A percentile compares a stretch with the other conserved stretches of the same genome.
These are phyloP conservation scores for Wickerhamomyces mucosus DNA, from an alignment of 805 yeast genomes.

Conservation along the genomic window DNA sequence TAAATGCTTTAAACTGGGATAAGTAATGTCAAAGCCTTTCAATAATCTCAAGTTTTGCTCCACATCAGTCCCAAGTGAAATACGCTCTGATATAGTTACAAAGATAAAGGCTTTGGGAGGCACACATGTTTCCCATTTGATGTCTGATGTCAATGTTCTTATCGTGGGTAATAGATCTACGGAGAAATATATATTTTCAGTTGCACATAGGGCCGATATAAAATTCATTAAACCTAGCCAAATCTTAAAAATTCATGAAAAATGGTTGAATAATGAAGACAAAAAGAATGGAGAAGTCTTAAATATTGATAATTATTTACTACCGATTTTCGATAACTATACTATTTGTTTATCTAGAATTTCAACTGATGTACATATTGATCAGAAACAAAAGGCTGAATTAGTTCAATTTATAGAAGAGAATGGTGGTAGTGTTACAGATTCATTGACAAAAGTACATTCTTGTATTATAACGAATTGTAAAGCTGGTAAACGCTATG, in stretches of 20 bases:
- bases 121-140: slow-evolving; percentile 41
- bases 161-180: slow-evolving; percentile 51
- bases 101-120: slow-evolving; percentile 55
- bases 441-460: slow-evolving; percentile 36
- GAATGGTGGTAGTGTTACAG: slow-evolving; percentile 43
- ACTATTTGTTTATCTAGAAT: slow-evolving; percentile 30
- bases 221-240: slow-evolving; percentile 40
- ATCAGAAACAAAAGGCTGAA: slow-evolving; percentile 10
- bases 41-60: slow-evolving; percentile 19
- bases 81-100: slow-evolving; percentile 28
- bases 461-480: slow-evolving; percentile 41
- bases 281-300: slow-evolving; percentile 15
- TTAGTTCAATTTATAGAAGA: slow-evolving; percentile 27
- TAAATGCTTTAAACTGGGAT: too few relatives aligned
- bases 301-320: slow-evolving; percentile 17
- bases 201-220: slow-evolving; percentile 46
- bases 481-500: slow-evolving; percentile 40
- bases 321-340: slow-evolving; percentile 37
- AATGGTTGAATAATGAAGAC: slow-evolving; percentile 47
- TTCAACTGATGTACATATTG: slow-evolving; percentile 11
- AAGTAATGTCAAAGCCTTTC: slow-evolving; percentile 17
- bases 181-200: slow-evolving; percentile 44
- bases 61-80: slow-evolving; percentile 16
- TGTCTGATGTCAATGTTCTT: slow-evolving; percentile 49
- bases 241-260: slow-evolving; percentile 33